Base-by-base conservation (phyloP, 176 grass and related monocot genomes). In the Metroxylon sagu region DNA sequence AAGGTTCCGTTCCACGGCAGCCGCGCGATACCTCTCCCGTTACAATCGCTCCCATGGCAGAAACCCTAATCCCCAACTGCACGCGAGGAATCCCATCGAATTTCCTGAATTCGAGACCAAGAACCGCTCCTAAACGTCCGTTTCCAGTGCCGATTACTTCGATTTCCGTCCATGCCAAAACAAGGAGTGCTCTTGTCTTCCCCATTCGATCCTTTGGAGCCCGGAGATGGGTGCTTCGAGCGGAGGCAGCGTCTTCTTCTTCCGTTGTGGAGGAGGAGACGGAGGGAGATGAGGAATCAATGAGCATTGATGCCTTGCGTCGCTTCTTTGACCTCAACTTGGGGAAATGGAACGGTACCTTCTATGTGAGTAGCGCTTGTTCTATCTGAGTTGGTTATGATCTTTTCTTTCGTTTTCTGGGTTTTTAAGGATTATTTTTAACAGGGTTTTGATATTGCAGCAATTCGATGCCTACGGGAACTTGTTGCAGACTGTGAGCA, bases 391-490 rank as follows among this genome's bases (percentile, higher is more conserved):
- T 76, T 57, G 59, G 15, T 35, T 18, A 12, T 62, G 28, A 25
- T 64, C 39, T 53, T 43, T 43, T 43, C 35, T 14, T 43, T 43
- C 35, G 35, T 43, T 43, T 43, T 43, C 7, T 43, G 8, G 35
- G 35, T 43, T 3, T 43, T 1, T 43, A 3, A 43, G 2, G 8
- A 12, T 43, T 43, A 10, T 14, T 0, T 43, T 61, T 26, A 23
- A 25, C n/a, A 4, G 18, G 5, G 14, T 15, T 8, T 14, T 74
- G 64, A 19, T 25, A 18, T 59, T 78, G 43, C 67, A 98, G 87
- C 93, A 98, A 98, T 98, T 98, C 78, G 93, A 98, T 27, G 72
- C 81, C 19, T 72, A 68, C 16, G 93, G 84, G 52, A 89, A 74
- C 59, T 25, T 79, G 29, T 54, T 89, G 63, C 84, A 98, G 63